phyloP scores from a whole-genome alignment of 2,329 filamentous ascomycete genomes.

The Tolypocladium nubicola region DNA sequence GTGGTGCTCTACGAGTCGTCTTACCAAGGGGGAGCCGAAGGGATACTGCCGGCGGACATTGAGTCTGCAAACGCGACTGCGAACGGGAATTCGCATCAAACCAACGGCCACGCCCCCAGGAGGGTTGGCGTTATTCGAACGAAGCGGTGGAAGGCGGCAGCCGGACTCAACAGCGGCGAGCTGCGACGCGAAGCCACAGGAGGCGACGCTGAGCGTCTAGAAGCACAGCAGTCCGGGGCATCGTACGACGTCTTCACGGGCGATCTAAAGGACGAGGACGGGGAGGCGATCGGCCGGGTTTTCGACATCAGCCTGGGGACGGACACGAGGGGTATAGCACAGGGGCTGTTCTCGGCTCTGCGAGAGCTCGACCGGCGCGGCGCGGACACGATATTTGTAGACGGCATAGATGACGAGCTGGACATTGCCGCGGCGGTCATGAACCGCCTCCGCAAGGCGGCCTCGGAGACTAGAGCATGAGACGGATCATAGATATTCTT shows the following conservation, averaged over 20 bases:
- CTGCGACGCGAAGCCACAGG: conserved; percentile 9
- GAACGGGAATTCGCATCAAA: conserved; percentile 4
- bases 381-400: conserved; percentile 79
- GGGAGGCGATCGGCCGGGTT: conserved; percentile 27
- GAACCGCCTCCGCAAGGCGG: conserved; percentile 73
- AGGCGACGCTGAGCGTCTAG: conserved; percentile 1
- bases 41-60: conserved; percentile 25
- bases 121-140: conserved; percentile 47
- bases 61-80: conserved; percentile 9
- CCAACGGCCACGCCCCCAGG: conserved; percentile 13
- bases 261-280: conserved; percentile 22
- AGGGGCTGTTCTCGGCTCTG: conserved; percentile 78
- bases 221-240: conserved; percentile 17
- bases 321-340: conserved; percentile 64
- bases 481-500: conserved; percentile 8
- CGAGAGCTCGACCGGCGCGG: conserved; percentile 71
- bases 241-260: conserved; percentile 31
- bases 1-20: conserved; percentile 70
- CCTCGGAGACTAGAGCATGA: conserved; percentile 44
- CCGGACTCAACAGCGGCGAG: conserved; percentile 24
- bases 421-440: conserved; percentile 81
- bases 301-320: conserved; percentile 66
- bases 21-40: conserved; percentile 21
- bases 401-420: conserved; percentile 70
- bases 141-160: conserved; percentile 36